Base-by-base conservation (phyloP, 345 rosid genomes). In the Euphorbia tirucalli region DNA sequence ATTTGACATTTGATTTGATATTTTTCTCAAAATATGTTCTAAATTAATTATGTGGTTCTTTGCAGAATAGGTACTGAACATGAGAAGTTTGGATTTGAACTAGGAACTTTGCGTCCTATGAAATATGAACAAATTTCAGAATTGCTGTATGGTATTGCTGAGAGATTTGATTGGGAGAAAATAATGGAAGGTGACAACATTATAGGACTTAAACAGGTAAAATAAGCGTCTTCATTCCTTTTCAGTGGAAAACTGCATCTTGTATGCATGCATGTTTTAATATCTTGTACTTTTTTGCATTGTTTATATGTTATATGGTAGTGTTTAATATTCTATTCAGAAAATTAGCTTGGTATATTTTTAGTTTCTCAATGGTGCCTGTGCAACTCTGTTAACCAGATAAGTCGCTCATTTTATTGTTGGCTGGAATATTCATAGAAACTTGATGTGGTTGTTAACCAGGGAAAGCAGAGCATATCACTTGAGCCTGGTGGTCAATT, bases 131-230 rank as follows among this genome's bases (percentile, higher is more conserved):
- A 95, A 76, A 95, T 95, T 79, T 83, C 97, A 1, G 93, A 90
- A 79, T 75, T 95, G 83, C 98, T 95, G 58, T 80, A 92, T 70
- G 79, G 99, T 77, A 95, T 95, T 48, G 87, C 98, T n/a, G 99
- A 95, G 85, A 95, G 99, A 77, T 95, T 95, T 80, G 99, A 95
- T 70, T 95, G 99, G 99, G 99, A 88, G 28, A 92, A 89, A 86
- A 61, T 92, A 79, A 86, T 90, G 90, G 99, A 95, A 92, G 97
- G 75, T 30, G 89, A 89, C 79, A 61, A 87, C 68, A 89, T 95
- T 48, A 92, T 95, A 74, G 99, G 99, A 61, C 93, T 95, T 27
- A 89, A 90, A 78, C 98, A 95, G 96, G 99, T 95, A 79, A 76
- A 61, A 25, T 41, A 58, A 49, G 41, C 24, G 16, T 55, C 60